A percentile compares a stretch with the other conserved stretches of the same genome.
Evolutionary conservation across 2,329 filamentous ascomycete species (phyloP).

Genomic region (Dothidotthia symphoricarpi): DNA sequence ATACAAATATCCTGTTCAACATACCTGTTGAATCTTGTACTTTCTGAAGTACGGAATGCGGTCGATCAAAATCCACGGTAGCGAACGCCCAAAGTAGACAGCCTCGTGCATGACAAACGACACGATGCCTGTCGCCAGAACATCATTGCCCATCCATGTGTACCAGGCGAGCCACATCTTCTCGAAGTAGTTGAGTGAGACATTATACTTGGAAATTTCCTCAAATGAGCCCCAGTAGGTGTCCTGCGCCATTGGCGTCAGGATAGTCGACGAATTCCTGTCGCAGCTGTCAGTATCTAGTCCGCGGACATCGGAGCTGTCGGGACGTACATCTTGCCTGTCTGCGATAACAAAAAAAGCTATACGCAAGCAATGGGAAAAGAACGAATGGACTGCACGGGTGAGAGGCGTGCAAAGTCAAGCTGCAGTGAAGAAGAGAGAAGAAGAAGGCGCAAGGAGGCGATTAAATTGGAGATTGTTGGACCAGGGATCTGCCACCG

Average conservation of each 20-base stretch:
- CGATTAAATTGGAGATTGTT: constrained; percentile 31
- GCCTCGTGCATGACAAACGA: constrained; percentile 93
- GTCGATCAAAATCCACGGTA: constrained; percentile 94
- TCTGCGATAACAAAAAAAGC: constrained; percentile 11
- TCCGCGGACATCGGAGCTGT: constrained; percentile 8
- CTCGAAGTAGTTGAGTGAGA: constrained; percentile 82
- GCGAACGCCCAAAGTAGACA: constrained; percentile 87
- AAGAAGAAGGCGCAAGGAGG: constrained; percentile 23
- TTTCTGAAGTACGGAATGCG: constrained; percentile 80
- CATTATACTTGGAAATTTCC: constrained; percentile 69
- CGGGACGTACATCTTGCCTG: constrained; percentile 27
- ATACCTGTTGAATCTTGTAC: constrained; percentile 89
- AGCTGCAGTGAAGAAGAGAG: constrained; percentile 18
- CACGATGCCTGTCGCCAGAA: constrained; percentile 94
- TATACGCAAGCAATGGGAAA: constrained; percentile 1
- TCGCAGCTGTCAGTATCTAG: constrained; percentile 17
- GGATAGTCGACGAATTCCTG: constrained; percentile 39
- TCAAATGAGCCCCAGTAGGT: constrained; percentile 67
- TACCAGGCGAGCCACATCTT: constrained; percentile 95
- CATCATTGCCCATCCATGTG: constrained; percentile 96
- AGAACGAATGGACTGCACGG: constrained; percentile 17
- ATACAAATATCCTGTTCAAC: constrained; percentile 28
- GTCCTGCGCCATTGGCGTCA: constrained; percentile 46
- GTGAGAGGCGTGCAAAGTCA: constrained; percentile 7
- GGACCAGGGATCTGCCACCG: constrained; percentile 22